phyloP scores from a whole-genome alignment of 352 stramenopile genomes.

The Pythium brassicae region DNA sequence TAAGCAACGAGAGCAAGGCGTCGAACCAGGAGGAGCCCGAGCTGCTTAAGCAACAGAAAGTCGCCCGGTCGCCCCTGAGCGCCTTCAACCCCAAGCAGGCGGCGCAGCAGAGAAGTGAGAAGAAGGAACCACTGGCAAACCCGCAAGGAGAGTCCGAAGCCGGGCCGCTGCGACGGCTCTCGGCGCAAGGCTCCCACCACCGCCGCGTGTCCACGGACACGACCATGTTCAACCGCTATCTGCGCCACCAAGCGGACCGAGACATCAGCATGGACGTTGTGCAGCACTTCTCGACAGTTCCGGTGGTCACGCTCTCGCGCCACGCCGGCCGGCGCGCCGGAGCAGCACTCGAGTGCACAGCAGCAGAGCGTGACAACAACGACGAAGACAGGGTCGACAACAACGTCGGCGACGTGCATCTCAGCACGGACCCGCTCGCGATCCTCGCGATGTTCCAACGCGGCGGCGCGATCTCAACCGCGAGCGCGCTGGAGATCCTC shows the following conservation, averaged over 20 bases:
- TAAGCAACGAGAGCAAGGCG: conserved; percentile 11
- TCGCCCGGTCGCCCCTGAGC: conserved; percentile 4
- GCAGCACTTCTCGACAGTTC: conserved; percentile 47
- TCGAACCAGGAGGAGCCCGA: conserved; percentile 30
- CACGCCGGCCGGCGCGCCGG: neutral
- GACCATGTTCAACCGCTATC: conserved; percentile 54
- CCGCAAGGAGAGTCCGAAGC: conserved; percentile 36
- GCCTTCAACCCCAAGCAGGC: conserved; percentile 17
- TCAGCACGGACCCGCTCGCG: conserved; percentile 28
- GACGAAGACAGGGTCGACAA: conserved; percentile 11
- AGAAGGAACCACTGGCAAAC: conserved; percentile 10
- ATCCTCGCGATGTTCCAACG: conserved; percentile 32
- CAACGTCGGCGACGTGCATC: conserved; percentile 28
- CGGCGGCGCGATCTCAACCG: conserved; percentile 38
- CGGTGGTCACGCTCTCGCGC: conserved; percentile 37
- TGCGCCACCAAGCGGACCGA: conserved; percentile 51
- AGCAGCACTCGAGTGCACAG: neutral
- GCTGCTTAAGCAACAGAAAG: conserved; percentile 4
- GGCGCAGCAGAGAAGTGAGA: conserved; percentile 9
- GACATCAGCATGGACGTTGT: conserved; percentile 55
- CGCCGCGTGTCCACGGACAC: conserved; percentile 71
- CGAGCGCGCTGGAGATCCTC: conserved; percentile 52
- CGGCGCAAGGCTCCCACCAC: conserved; percentile 53
- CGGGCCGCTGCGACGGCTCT: conserved; percentile 46
- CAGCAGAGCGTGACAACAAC: conserved; percentile 17